A percentile compares a stretch with the other conserved stretches of the same genome.
phyloP scores from a whole-genome alignment of 139 green algal species.

The Tetratostichococcus sp. region DNA sequence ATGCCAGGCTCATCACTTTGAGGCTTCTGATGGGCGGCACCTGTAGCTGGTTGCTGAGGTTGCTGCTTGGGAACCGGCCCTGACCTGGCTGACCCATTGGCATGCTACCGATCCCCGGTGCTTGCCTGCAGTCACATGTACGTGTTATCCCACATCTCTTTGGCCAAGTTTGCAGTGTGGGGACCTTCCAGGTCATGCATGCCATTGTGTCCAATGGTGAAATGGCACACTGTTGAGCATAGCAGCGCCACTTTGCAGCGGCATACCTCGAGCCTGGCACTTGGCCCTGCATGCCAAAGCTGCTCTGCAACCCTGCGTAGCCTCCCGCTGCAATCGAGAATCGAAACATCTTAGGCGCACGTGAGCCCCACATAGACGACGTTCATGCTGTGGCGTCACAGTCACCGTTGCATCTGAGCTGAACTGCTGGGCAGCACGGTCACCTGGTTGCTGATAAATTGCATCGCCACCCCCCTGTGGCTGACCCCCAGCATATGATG shows the following conservation, averaged over 20 bases:
- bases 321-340: not conserved
- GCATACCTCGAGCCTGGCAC: slow-evolving; percentile 20
- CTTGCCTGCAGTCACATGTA: not conserved
- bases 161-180: too few relatives aligned
- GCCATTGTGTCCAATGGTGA: not conserved
- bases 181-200: not conserved
- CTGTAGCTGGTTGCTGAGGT: not conserved
- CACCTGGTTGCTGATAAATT: not conserved
- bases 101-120: not conserved
- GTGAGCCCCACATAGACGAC: too few relatives aligned
- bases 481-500: slow-evolving; percentile 3
- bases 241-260: too few relatives aligned
- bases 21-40: too few relatives aligned
- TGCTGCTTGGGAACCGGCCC: not conserved
- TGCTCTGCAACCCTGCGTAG: slow-evolving; percentile 13
- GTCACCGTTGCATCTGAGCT: too few relatives aligned
- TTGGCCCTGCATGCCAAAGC: slow-evolving; percentile 26
- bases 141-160: too few relatives aligned
- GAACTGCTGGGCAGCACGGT: too few relatives aligned
- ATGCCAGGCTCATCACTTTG: too few relatives aligned
- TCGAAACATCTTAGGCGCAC: too few relatives aligned
- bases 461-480: slow-evolving; percentile 14
- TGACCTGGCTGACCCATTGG: not conserved
- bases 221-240: too few relatives aligned
- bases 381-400: too few relatives aligned